Percentiles rank a stretch among this genome's conserved stretches.
phyloP scores from a whole-genome alignment of 306 rosid species.

The Argentina anserina region DNA sequence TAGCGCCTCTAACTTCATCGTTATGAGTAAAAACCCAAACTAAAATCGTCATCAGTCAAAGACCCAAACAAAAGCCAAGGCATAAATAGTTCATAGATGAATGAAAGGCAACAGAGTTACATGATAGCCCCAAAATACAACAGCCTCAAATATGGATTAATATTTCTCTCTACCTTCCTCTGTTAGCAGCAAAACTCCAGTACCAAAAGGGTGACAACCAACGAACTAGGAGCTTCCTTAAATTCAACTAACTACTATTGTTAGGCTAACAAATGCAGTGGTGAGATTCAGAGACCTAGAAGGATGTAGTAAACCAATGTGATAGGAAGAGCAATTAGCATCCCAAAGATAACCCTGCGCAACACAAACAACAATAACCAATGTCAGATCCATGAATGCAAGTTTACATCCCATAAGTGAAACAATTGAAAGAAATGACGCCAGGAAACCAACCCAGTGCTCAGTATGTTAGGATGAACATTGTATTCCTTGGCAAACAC shows the following conservation, averaged over 20 bases:
- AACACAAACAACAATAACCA: background rate
- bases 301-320: conserved; percentile 73
- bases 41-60: conserved; percentile 6
- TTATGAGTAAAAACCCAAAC: too few species aligned
- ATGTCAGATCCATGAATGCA: background rate
- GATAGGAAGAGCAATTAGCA: conserved; percentile 78
- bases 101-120: conserved; percentile 18
- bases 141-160: conserved; percentile 5
- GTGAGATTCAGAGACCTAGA: conserved; percentile 60
- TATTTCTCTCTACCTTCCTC: conserved; percentile 6
- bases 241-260: background rate
- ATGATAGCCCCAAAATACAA: conserved; percentile 10
- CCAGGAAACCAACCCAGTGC: conserved; percentile 64
- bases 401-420: background rate
- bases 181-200: conserved; percentile 43
- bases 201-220: conserved; percentile 13
- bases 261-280: background rate
- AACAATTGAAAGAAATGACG: background rate
- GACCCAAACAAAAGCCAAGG: conserved; percentile 7
- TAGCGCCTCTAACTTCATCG: conserved; percentile 12
- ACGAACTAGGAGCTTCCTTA: conserved; percentile 6
- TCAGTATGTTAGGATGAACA: conserved; percentile 81
- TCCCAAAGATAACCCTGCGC: conserved; percentile 80
- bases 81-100: conserved; percentile 13
- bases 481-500: conserved; percentile 91